These are phyloP conservation scores for Potentilla sterilis DNA, from an alignment of 306 rosid genomes.

Conservation along the genomic window DNA sequence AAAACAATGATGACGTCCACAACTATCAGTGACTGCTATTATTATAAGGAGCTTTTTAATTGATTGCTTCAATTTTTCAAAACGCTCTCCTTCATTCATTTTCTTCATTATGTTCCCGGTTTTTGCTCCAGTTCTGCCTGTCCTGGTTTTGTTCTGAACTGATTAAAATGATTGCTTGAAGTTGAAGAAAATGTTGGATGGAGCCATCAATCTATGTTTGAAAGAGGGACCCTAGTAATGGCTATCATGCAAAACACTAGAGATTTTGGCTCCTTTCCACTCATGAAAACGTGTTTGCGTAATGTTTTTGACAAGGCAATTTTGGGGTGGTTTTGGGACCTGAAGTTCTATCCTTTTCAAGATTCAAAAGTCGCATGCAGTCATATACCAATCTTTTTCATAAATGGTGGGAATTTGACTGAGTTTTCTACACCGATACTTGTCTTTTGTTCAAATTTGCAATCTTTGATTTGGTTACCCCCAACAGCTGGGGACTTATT, in stretches of 20 bases:
- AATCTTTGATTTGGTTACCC: neutral
- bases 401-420: neutral
- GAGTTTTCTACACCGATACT: conserved; percentile 1
- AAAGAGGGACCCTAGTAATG: conserved; percentile 16
- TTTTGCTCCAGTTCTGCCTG: neutral
- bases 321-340: neutral
- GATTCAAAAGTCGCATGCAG: neutral
- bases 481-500: neutral
- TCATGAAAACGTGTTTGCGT: conserved; percentile 15
- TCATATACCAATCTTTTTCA: neutral
- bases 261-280: neutral
- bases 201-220: neutral
- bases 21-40: conserved; percentile 3
- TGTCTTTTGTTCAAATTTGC: neutral
- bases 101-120: neutral
- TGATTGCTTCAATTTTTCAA: too few species aligned
- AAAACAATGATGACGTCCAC: conserved; percentile 11
- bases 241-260: neutral
- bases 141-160: conserved; percentile 8
- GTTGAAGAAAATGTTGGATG: neutral
- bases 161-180: neutral
- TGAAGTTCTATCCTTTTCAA: neutral
- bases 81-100: neutral
- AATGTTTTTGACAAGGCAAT: too few species aligned
- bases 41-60: too few species aligned